phyloP scores from a whole-genome alignment of 1,284 basidiomycete genomes.

The Ceratobasidium sp. region DNA sequence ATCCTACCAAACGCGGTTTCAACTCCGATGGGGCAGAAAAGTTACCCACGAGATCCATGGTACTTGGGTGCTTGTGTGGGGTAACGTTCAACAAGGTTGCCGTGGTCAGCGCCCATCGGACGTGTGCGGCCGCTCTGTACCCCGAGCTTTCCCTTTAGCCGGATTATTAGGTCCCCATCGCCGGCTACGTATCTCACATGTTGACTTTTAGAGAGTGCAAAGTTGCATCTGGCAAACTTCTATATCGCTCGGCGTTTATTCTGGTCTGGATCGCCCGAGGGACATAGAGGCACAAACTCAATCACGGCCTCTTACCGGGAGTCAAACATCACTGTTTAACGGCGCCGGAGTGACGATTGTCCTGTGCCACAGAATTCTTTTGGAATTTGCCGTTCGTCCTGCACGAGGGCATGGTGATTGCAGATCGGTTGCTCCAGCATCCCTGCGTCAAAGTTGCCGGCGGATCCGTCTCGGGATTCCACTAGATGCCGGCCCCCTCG shows the following conservation, averaged over 20 bases:
- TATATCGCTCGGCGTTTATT: too few relatives aligned
- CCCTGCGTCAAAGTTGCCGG: conserved; percentile 26
- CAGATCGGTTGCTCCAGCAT: neutral
- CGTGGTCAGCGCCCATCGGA: conserved; percentile 6
- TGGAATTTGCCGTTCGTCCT: conserved; percentile 23
- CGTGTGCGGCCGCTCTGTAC: conserved; percentile 11
- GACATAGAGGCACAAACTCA: neutral
- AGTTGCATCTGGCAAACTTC: conserved; percentile 8
- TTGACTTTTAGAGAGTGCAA: too few relatives aligned
- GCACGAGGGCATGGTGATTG: neutral
- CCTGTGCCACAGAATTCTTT: conserved; percentile 3
- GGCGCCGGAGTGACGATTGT: neutral
- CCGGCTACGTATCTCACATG: too few relatives aligned
- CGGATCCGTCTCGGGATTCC: neutral
- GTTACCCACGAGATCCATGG: conserved; percentile 33
- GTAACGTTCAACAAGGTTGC: conserved; percentile 7
- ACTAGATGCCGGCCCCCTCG: conserved; percentile 21
- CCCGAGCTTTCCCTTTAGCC: conserved; percentile 17
- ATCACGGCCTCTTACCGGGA: conserved; percentile 21
- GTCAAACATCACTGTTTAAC: neutral
- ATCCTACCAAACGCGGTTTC: neutral
- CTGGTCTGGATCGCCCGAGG: conserved; percentile 1
- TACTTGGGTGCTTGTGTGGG: conserved; percentile 15
- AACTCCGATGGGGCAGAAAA: conserved; percentile 10
- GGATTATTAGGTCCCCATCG: neutral